A percentile compares a stretch with the other conserved stretches of the same genome.
Conservation (phyloP, 225 moss, liverwort and hornwort genomes). For the Takakia lepidozioides region DNA sequence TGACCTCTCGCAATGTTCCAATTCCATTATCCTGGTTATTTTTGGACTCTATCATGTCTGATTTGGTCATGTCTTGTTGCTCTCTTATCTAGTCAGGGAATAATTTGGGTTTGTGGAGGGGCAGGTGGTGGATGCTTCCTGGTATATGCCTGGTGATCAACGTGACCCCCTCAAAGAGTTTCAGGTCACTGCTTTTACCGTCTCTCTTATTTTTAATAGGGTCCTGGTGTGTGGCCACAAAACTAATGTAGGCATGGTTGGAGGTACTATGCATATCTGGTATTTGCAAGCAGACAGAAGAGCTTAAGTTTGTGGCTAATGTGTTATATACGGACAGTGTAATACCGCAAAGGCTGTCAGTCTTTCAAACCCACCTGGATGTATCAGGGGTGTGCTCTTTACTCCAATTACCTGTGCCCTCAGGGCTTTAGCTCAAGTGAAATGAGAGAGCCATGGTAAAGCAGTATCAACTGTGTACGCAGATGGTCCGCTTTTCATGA, state of each 20-base stretch:
- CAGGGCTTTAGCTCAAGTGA: no score
- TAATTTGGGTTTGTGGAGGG: neutral
- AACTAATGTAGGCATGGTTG: no score
- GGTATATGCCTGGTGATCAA: slow-evolving; percentile 95
- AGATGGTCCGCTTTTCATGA: no score
- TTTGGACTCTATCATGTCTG: slow-evolving; percentile 1
- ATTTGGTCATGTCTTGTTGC: neutral
- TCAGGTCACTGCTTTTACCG: slow-evolving; percentile 31
- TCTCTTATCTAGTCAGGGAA: neutral
- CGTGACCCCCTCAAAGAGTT: slow-evolving; percentile 75
- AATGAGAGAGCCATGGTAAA: no score
- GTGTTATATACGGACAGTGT: neutral
- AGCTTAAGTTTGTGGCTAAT: neutral
- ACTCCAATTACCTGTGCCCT: no score
- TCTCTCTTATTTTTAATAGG: neutral
- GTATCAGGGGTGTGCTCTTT: no score
- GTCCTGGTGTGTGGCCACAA: no score
- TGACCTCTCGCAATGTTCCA: neutral
- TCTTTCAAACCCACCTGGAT: no score
- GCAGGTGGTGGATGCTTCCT: slow-evolving; percentile 93
- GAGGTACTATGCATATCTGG: neutral
- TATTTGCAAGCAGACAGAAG: neutral
- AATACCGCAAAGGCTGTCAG: no score
- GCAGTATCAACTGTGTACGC: no score
- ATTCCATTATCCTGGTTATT: neutral